phyloP scores from a whole-genome alignment of 306 rosid genomes.

The Lotus japonicus region DNA sequence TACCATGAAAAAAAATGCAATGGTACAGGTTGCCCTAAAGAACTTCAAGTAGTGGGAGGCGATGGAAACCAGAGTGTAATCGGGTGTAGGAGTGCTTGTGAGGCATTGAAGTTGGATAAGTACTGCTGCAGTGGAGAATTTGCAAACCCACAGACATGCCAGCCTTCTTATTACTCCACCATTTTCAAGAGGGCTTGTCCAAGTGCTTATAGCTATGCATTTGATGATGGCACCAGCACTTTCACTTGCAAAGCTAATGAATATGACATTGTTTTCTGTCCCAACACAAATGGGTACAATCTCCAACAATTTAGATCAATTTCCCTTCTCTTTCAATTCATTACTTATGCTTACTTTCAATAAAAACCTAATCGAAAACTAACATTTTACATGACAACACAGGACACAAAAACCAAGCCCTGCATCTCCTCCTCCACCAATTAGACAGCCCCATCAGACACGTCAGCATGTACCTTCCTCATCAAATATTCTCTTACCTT shows the following conservation, averaged over 20 bases:
- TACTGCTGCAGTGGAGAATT: constrained; percentile 75
- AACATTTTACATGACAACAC: constrained; percentile 19
- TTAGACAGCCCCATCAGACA: constrained; percentile 27
- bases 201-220: constrained; percentile 77
- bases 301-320: background rate
- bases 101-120: constrained; percentile 56
- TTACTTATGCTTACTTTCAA: background rate
- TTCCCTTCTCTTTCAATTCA: background rate
- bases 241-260: constrained; percentile 76
- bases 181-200: constrained; percentile 83
- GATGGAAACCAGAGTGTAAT: constrained; percentile 38
- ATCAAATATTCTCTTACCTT: constrained; percentile 36
- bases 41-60: constrained; percentile 61
- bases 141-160: constrained; percentile 67
- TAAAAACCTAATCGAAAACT: background rate
- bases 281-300: constrained; percentile 33
- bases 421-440: constrained; percentile 30
- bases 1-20: background rate
- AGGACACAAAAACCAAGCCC: constrained; percentile 25
- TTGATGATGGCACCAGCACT: constrained; percentile 77
- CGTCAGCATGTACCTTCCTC: constrained; percentile 33
- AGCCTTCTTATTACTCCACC: constrained; percentile 59
- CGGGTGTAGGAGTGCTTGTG: constrained; percentile 78
- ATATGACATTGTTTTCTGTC: constrained; percentile 62
- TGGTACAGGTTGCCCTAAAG: constrained; percentile 69